Conservation (phyloP, 306 rosid species). For the Medicago ruthenica region DNA sequence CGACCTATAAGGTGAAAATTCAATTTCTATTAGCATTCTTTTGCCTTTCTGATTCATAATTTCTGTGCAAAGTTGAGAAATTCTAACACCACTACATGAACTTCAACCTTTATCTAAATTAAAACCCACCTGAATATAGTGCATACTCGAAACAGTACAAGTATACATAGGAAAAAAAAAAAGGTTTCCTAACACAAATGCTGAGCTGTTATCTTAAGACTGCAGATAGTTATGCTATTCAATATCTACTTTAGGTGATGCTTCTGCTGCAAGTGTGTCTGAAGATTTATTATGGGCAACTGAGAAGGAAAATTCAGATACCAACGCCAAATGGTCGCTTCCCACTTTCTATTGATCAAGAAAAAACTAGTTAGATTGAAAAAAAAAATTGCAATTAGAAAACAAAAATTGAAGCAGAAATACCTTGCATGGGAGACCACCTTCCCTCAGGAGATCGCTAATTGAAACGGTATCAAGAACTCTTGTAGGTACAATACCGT, state of each 20-base stretch:
- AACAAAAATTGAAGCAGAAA: constrained; percentile 23
- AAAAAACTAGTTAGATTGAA: constrained; percentile 34
- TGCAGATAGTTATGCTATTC: constrained; percentile 39
- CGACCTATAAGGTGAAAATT: constrained; percentile 12
- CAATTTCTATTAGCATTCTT: not conserved
- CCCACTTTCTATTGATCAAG: constrained; percentile 70
- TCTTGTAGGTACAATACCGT: constrained; percentile 68
- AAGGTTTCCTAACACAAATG: constrained; percentile 1
- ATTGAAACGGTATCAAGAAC: constrained; percentile 80
- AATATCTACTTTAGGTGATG: constrained; percentile 40
- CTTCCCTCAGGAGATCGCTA: constrained; percentile 62
- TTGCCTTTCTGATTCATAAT: not conserved
- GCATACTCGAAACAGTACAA: constrained; percentile 11
- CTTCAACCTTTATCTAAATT: constrained; percentile 27
- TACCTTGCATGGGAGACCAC: constrained; percentile 95
- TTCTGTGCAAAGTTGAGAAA: constrained; percentile 8
- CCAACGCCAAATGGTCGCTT: constrained; percentile 86
- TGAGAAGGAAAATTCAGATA: constrained; percentile 77
- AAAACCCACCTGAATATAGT: constrained; percentile 25
- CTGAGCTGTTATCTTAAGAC: constrained; percentile 35
- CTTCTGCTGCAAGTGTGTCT: constrained; percentile 28
- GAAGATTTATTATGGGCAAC: constrained; percentile 31
- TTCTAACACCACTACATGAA: not conserved
- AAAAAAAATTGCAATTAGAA: not conserved
- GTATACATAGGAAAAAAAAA: constrained; percentile 28